A percentile compares a stretch with the other conserved stretches of the same genome.
Evolutionary conservation across 192 early-diverging fungal species (phyloP).

Genomic region (Dispira simplex): DNA sequence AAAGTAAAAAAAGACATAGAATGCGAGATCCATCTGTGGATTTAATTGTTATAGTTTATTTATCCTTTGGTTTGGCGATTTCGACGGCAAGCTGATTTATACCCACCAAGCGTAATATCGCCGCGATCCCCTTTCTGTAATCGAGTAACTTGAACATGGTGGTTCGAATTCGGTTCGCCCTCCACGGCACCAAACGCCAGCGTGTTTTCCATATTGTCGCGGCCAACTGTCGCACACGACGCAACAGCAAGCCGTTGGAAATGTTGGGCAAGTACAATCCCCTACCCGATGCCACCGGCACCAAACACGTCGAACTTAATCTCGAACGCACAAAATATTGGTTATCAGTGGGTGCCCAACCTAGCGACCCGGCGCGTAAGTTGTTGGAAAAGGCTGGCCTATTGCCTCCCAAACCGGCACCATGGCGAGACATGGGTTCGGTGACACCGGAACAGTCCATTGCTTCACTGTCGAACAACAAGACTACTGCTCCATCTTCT

Average conservation of each 20-base stretch:
- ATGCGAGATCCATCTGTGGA: too few relatives aligned
- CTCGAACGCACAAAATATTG: constrained; percentile 90
- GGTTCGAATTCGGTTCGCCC: constrained; percentile 75
- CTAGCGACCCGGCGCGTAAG: constrained; percentile 74
- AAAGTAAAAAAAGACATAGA: too few relatives aligned
- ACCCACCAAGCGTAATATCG: too few relatives aligned
- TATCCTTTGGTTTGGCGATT: too few relatives aligned
- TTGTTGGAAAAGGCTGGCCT: constrained; percentile 37
- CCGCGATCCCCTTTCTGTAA: too few relatives aligned
- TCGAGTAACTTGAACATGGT: constrained; percentile 28
- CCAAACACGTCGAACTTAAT: constrained; percentile 77
- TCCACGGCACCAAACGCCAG: constrained; percentile 74
- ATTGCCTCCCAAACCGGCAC: constrained; percentile 2
- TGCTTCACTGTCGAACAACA: too few relatives aligned
- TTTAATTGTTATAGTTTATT: too few relatives aligned
- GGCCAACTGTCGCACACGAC: constrained; percentile 57
- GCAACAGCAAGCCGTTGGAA: constrained; percentile 84
- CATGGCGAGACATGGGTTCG: constrained; percentile 7
- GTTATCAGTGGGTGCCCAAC: constrained; percentile 94
- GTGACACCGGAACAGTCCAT: too few relatives aligned
- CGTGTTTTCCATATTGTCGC: constrained; percentile 94
- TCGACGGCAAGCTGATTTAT: too few relatives aligned
- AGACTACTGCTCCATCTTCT: too few relatives aligned
- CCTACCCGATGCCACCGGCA: constrained; percentile 47
- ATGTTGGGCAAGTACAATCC: constrained; percentile 85